Evolutionary conservation across 257 asterid species (phyloP).

Genomic region (Fraxinus cuspidata): DNA sequence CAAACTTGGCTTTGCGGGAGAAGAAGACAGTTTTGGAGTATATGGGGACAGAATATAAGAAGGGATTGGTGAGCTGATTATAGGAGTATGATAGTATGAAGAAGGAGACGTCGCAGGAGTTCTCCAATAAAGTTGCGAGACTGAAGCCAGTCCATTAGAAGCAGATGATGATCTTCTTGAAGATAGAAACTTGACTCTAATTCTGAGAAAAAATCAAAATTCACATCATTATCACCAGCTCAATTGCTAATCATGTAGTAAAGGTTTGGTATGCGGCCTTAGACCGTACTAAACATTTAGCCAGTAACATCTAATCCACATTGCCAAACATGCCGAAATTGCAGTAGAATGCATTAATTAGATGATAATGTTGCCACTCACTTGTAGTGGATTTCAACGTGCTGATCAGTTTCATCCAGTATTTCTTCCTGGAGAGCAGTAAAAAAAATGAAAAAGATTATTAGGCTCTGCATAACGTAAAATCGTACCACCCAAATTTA

Average conservation of each 20-base stretch:
- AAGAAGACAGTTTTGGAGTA: conserved; percentile 20
- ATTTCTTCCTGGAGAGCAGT: conserved; percentile 46
- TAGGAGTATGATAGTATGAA: conserved; percentile 43
- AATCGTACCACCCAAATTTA: no score
- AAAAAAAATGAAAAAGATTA: not conserved
- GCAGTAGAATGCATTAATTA: not conserved
- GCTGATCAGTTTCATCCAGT: conserved; percentile 66
- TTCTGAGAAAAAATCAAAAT: conserved; percentile 31
- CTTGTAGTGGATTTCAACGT: conserved; percentile 59
- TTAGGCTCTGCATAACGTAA: no score
- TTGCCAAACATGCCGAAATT: not conserved
- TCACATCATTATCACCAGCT: not conserved
- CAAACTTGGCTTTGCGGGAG: conserved; percentile 27
- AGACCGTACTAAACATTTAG: not conserved
- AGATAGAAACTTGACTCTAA: conserved; percentile 49
- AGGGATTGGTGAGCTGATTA: conserved; percentile 42
- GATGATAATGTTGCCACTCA: conserved; percentile 27
- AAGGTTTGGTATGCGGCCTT: not conserved
- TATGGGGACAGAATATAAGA: conserved; percentile 36
- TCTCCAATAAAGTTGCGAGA: conserved; percentile 25
- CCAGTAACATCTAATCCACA: not conserved
- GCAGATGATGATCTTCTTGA: conserved; percentile 38
- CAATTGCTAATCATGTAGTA: not conserved
- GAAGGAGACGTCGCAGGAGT: conserved; percentile 40
- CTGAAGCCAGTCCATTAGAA: conserved; percentile 39